Evolutionary conservation across 352 stramenopile species (phyloP).

Genomic region (Phytophthora fragariae): DNA sequence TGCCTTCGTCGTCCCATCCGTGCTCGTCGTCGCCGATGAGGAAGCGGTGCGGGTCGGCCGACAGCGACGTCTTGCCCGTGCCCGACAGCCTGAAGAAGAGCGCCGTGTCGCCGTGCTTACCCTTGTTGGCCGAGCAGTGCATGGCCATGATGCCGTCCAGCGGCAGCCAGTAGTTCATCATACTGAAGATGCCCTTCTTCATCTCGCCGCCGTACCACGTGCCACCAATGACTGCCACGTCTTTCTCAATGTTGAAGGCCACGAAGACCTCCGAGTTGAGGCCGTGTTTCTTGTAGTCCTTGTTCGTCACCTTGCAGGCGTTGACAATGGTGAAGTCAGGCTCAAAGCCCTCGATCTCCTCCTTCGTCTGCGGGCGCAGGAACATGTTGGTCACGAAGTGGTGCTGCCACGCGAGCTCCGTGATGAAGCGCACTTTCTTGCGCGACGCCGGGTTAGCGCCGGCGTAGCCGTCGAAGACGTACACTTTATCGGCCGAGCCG

Average conservation of each 20-base stretch:
- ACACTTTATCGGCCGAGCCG: conserved; percentile 92
- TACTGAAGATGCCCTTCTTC: conserved; percentile 98
- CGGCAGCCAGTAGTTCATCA: conserved; percentile 99
- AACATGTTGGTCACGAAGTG: conserved; percentile 99
- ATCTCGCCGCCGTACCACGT: conserved; percentile 99
- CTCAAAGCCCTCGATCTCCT: conserved; percentile 94
- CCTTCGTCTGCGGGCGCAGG: conserved; percentile 81
- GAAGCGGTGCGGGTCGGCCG: conserved; percentile 88
- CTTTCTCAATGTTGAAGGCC: conserved; percentile 97
- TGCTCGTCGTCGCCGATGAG: conserved; percentile 93
- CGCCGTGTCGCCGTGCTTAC: conserved; percentile 95
- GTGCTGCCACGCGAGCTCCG: conserved; percentile 98
- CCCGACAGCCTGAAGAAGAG: conserved; percentile 97
- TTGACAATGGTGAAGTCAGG: conserved; percentile 99
- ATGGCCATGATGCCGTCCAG: conserved; percentile 97
- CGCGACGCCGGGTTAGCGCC: conserved; percentile 92
- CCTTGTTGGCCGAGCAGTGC: conserved; percentile 99
- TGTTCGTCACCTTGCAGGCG: conserved; percentile 95
- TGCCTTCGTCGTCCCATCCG: conserved; percentile 97
- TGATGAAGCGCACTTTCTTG: conserved; percentile 98
- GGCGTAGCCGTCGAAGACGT: conserved; percentile 97
- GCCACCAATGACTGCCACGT: conserved; percentile 95
- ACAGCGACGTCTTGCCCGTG: conserved; percentile 93
- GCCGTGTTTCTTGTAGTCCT: conserved; percentile 95
- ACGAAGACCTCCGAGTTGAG: conserved; percentile 97